Evolutionary conservation across 2,329 filamentous ascomycete species (phyloP).

Genomic region (Colletotrichum agaves): DNA sequence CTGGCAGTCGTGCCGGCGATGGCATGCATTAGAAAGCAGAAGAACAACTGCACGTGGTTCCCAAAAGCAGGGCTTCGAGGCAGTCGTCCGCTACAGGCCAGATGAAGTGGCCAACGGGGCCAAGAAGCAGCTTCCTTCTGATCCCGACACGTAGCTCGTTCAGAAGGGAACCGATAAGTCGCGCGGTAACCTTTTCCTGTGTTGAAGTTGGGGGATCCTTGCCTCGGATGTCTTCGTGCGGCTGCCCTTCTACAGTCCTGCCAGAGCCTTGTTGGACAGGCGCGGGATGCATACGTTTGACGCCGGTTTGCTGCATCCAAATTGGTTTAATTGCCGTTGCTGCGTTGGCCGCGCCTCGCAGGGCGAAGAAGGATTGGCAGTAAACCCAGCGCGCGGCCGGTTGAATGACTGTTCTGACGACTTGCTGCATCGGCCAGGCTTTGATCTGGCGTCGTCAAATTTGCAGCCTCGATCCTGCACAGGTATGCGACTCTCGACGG

Average conservation of each 20-base stretch:
- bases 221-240: conserved; percentile 12
- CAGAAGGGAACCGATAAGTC: background rate
- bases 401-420: background rate
- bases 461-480: conserved; percentile 12
- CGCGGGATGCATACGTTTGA: conserved; percentile 30
- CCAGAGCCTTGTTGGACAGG: conserved; percentile 19
- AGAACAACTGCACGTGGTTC: conserved; percentile 8
- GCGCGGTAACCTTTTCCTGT: conserved; percentile 12
- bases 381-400: background rate
- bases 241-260: conserved; percentile 7
- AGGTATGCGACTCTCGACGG: conserved; percentile 8
- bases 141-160: conserved; percentile 20
- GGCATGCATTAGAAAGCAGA: conserved; percentile 11
- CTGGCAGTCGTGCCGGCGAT: conserved; percentile 23
- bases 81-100: background rate
- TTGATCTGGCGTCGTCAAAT: background rate
- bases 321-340: conserved; percentile 25
- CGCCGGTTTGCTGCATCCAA: conserved; percentile 14
- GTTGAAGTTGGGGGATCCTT: conserved; percentile 19
- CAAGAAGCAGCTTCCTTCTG: conserved; percentile 16
- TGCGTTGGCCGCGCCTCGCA: conserved; percentile 34
- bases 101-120: conserved; percentile 31
- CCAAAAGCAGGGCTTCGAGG: conserved; percentile 5
- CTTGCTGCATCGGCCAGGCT: background rate
- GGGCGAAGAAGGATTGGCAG: conserved; percentile 24